A percentile compares a stretch with the other conserved stretches of the same genome.
Conservation (phyloP, 192 early-diverging fungal genomes). For the Rhizophagus sp. region DNA sequence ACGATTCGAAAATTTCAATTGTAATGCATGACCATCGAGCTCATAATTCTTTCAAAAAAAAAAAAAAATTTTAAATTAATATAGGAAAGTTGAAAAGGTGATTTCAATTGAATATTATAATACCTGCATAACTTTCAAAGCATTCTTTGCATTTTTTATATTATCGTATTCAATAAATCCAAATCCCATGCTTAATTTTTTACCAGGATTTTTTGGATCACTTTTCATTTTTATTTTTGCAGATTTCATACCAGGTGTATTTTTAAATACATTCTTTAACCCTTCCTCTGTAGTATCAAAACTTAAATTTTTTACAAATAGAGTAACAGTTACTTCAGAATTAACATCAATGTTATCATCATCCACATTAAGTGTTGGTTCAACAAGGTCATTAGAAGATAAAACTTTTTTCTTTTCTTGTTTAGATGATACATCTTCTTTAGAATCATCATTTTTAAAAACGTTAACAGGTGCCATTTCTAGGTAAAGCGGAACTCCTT, state of each 20-base stretch:
- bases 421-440: conserved; percentile 34
- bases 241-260: conserved; percentile 76
- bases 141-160: conserved; percentile 79
- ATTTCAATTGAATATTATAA: background rate
- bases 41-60: conserved; percentile 50
- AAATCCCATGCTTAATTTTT: conserved; percentile 92
- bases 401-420: conserved; percentile 43
- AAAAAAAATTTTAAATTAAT: background rate
- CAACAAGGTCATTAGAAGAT: conserved; percentile 51
- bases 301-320: conserved; percentile 97
- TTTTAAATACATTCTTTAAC: conserved; percentile 71
- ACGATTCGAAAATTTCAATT: conserved; percentile 87
- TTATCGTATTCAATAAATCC: conserved; percentile 92
- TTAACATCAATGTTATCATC: conserved; percentile 51
- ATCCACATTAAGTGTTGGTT: conserved; percentile 43
- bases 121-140: conserved; percentile 86
- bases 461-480: conserved; percentile 89
- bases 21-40: conserved; percentile 86
- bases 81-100: background rate
- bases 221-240: conserved; percentile 83
- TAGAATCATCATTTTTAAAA: conserved; percentile 62
- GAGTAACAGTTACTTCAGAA: conserved; percentile 60
- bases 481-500: conserved; percentile 87
- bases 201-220: conserved; percentile 80
- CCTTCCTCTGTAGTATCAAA: conserved; percentile 86